Base-by-base conservation (phyloP, 1,284 basidiomycete genomes). In the Cutaneotrichosporon sp. region DNA sequence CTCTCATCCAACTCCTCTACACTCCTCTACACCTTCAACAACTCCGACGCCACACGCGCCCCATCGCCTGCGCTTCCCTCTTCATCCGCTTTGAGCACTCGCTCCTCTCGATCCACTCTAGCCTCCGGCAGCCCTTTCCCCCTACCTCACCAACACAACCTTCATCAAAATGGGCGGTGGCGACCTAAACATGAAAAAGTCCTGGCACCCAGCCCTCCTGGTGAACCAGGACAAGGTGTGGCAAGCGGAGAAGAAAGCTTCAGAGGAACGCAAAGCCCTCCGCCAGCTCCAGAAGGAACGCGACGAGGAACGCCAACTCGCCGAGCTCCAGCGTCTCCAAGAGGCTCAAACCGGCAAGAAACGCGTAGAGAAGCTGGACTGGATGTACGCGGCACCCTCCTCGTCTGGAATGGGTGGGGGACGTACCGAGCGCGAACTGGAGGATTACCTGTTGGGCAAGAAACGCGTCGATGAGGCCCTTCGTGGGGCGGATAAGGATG, bases 141-240 rank as follows among this genome's bases (percentile, higher is more conserved):
- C 18, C 18, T 5, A 32, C 22, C 22, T 14, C 8, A 32, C 42
- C 42, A 16, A 2, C 38, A 34, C 31, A 63, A n/a, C 57, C 36
- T 18, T 34, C 14, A 11, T 46, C 85, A 94, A 90, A 74, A 97
- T 97, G 93, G 93, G 93, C 86, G 91, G 91, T 68, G 91, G 91
- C 70, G 80, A 81, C 74, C 72, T 76, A 46, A 78, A 78, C 67
- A 76, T 77, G 93, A 97, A 97, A 82, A 95, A 96, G 86, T 92
- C 92, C 71, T 97, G 95, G 94, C 66, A 97, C 81, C 92, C 93
- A 85, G 90, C 96, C 85, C 91, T 97, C 83, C 83, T 96, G 82
- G 92, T 92, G 80, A 97, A 97, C 83, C 95, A 98, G 89, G 93
- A 97, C 88, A 88, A 90, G 85, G 96, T 99, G 74, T 99, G 97